Evolutionary conservation across 768 basidiomycete species (phyloP), one percentile per base, ranked within the genome.

Genomic region (Suillus brevipes): DNA sequence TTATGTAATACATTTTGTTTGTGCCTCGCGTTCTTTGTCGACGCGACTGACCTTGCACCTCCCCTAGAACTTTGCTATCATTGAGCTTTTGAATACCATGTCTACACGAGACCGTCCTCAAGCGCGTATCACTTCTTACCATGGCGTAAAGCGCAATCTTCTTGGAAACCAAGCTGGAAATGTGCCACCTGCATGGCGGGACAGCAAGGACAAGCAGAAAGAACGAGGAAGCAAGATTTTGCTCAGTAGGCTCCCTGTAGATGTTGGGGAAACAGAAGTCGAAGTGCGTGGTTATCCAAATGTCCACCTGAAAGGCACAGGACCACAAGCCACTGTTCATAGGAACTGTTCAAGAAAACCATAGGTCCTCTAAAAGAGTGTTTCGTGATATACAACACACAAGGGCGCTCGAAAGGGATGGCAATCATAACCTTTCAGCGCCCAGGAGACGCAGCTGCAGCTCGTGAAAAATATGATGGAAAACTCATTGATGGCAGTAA

Each of bases 371-470:
- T 92, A 65, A 87, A 82, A 72, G 90, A 92, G 47, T 81, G 79
- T 34, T 89, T 92, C 66, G 70, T 92, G 69, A 83, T 92, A 20
- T 89, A 90, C 78, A 93, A 92, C 74, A 86, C 85, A 3, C 87
- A 91, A 69, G 91, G 87, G 0, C 82, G 81, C 62, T 89, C 90
- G 53, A 92, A 90, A 71, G 91, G 91, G 23, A 92, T 92, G 90
- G 91, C 91, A 2, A 75, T 93, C 16, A 88, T 92, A 3, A 70
- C 79, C 0, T 93, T 93, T 70, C 83, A 87, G 68, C 83, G 87
- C 38, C 66, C 83, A 9, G 86, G 81, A 1, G 89, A 91, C 75
- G 91, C 91, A 9, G 77, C 73, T 2, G 67, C 85, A 47, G 91
- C 91, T 10, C 83, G 84, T 45, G 72, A 79, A 31, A 92, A 90